Conservation (phyloP, 2,329 filamentous ascomycete species). For the Diaporthe sp. region DNA sequence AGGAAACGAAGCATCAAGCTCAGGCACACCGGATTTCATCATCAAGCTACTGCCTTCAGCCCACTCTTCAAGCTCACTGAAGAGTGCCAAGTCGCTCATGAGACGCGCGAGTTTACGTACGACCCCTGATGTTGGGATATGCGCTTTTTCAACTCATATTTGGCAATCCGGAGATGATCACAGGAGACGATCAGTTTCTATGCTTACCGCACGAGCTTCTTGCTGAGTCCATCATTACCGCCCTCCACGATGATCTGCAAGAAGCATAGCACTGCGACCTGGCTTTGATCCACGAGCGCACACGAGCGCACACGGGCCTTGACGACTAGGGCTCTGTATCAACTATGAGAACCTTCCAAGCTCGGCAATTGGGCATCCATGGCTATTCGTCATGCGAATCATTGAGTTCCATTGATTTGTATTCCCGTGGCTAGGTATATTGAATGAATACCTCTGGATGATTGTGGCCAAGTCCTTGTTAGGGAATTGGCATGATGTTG, state of each 20-base stretch:
- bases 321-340: not conserved
- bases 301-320: not conserved
- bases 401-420: not conserved
- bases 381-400: not conserved
- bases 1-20: not conserved
- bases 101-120: slow-evolving; percentile 16
- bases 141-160: not conserved
- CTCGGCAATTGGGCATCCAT: not conserved
- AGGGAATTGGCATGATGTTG: not conserved
- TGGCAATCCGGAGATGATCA: slow-evolving; percentile 1
- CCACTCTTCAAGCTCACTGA: not conserved
- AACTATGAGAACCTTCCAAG: not conserved
- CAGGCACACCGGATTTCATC: slow-evolving; percentile 2
- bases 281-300: too few species aligned
- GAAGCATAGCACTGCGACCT: too few species aligned
- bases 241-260: not conserved
- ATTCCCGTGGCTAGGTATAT: not conserved
- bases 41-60: not conserved
- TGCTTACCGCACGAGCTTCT: not conserved
- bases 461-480: slow-evolving; percentile 9
- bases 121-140: not conserved
- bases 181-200: not conserved
- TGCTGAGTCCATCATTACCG: not conserved
- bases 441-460: slow-evolving; percentile 26
- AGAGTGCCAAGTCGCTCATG: not conserved